Evolutionary conservation across 2,329 filamentous ascomycete genomes (phyloP), one percentile per base, ranked within the genome.

Genomic region (Trichoderma lentiforme): DNA sequence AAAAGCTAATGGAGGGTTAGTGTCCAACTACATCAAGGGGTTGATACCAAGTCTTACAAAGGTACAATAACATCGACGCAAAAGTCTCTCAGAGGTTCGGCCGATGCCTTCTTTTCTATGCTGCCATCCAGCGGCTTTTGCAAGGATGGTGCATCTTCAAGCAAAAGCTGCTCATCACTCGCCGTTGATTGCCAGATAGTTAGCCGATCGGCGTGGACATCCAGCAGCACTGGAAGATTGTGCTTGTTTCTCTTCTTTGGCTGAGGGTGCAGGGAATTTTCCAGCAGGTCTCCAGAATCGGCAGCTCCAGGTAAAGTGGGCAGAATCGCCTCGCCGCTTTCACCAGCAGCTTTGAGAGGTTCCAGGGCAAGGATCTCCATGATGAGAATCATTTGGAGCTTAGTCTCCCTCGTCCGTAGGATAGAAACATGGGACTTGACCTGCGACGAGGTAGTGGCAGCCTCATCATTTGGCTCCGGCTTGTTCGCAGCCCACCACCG

Each of bases 141-240:
- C 3, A 78, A 72, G 3, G 79, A 74, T 73, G 88, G 86, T 1
- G 85, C 84, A 70, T 88, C 86, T 58, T 85, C 84, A 18, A 86
- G 76, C 15, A 87, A 77, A 47, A 84, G 82, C 72, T 87, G 80
- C 70, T 89, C 87, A 74, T 92, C 88, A 26, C 89, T 82, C 43
- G 90, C 89, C 8, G 93, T 90, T 4, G 92, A 93, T 78, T 95
- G 92, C 93, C 93, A 95, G 73, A 96, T 96, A 76, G 91, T 93
- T 28, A 96, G 83, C 61, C 92, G 90, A 79, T 96, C 93, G 8
- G 93, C 88, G 66, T 94, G 88, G 0, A 94, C 84, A 77, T 95
- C 93, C 5, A 94, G 83, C 24, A 93, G 84, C 8, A 90, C 82
- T 1, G 86, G 86, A 7, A 93, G 82, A 75, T 94, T 90, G 74